Evolutionary conservation across 164 flowering plant species (phyloP).

Genomic region (Macadamia tetraphylla): DNA sequence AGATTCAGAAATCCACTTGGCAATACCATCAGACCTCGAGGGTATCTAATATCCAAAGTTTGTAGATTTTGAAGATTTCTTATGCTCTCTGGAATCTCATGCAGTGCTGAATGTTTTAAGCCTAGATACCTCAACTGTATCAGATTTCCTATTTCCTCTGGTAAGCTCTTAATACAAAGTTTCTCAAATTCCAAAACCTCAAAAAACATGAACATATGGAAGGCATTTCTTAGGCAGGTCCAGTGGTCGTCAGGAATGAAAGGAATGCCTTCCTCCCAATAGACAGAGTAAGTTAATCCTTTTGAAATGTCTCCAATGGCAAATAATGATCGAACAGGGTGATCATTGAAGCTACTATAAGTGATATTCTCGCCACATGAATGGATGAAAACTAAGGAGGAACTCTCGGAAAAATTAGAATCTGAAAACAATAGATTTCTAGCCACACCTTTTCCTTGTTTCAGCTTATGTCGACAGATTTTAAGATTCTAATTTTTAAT

Average conservation of each 20-base stretch:
- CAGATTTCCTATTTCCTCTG: constrained; percentile 24
- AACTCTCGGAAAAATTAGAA: constrained; percentile 5
- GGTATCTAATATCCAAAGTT: constrained; percentile 22
- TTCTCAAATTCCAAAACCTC: no score
- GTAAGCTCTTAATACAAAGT: constrained; percentile 18
- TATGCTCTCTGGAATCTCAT: constrained; percentile 13
- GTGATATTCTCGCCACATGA: constrained; percentile 12
- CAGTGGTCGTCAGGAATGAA: no score
- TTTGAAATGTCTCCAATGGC: no score
- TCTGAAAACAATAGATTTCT: constrained; percentile 4
- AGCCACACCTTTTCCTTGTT: constrained; percentile 15
- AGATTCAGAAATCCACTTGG: constrained; percentile 15
- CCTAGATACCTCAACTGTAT: constrained; percentile 25
- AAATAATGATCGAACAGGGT: constrained; percentile 17
- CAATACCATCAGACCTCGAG: constrained; percentile 14
- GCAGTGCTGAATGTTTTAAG: constrained; percentile 19
- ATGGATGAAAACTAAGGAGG: constrained; percentile 4
- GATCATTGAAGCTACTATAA: constrained; percentile 5
- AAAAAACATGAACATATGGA: no score
- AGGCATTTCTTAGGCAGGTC: no score
- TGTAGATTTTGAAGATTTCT: constrained; percentile 17
- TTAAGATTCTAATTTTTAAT: constrained; percentile 6
- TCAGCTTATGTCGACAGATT: background rate
- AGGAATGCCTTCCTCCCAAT: constrained; percentile 11
- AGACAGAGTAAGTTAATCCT: no score